Evolutionary conservation across 1,284 basidiomycete genomes (phyloP), one percentile per base, ranked within the genome.

Genomic region (Coniferiporia sulphurascens): DNA sequence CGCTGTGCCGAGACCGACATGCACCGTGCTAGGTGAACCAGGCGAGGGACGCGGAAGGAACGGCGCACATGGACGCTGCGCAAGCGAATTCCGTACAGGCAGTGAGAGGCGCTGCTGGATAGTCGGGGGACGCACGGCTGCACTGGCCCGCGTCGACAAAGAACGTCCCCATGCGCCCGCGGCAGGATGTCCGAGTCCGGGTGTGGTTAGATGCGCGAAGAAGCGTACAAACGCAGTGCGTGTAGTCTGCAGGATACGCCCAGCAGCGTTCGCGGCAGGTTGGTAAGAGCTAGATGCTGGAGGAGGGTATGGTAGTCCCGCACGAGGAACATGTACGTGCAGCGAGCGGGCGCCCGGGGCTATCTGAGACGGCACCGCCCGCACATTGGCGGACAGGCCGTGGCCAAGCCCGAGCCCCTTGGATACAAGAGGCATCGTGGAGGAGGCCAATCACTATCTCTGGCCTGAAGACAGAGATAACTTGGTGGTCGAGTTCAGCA

Each of bases 1-100:
- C 1, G 85, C 86, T 0, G 80, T 81, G 35, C 87, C 87, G 0
- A 91, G 74, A 7, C 89, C 89, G 22, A 91, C 80, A 62, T 90
- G 84, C 0, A 80, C 70, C 19, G 84, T 73, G 56, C 78, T 75
- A 6, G 79, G 75, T 3, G 79, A 76, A 1, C 82, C 70, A 0
- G 68, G 64, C 4, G 85, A 83, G 4, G 79, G 76, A 19, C 77
- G 78, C 15, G 87, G 88, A 27, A 90, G 13, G 52, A 63, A 60
- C 5, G 52, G 49, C 10, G 49, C 73, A 64, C 78, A 79, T 15
- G 76, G 79, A 0, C n/a, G 85, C 71, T 70, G 69, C 1, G 73
- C 66, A 13, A 75, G 74, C 0, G 77, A 76, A 64, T 78, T 73
- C 19, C 79, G 79, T 2, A 78, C 77, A 52, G 63, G 78, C 45